Conservation (phyloP, 139 green algal species). For the Mesotaenium endlicherianum region DNA sequence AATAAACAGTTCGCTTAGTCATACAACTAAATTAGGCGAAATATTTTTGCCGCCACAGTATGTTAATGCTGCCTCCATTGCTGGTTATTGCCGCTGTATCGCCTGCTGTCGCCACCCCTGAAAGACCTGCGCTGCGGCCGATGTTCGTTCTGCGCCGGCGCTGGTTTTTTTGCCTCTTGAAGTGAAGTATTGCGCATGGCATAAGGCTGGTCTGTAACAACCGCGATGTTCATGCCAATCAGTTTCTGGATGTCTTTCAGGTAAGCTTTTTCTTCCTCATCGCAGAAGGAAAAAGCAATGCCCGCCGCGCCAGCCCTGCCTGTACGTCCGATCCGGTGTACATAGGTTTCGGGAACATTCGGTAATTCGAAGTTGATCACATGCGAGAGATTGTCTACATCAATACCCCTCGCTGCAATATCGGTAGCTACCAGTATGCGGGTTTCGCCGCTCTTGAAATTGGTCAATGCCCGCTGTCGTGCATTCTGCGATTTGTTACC, state of each 20-base stretch:
- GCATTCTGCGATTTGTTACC: background rate
- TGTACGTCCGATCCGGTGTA: conserved; percentile 86
- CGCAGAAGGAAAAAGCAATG: conserved; percentile 59
- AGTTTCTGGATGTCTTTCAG: background rate
- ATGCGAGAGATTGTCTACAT: conserved; percentile 44
- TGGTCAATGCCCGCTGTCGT: background rate
- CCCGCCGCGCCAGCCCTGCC: conserved; percentile 77
- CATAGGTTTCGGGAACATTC: conserved; percentile 75
- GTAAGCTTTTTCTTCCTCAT: background rate
- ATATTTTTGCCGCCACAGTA: too few relatives aligned
- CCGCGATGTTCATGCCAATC: background rate
- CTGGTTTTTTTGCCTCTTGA: too few relatives aligned
- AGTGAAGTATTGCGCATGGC: too few relatives aligned
- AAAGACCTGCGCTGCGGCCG: too few relatives aligned
- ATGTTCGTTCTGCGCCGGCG: too few relatives aligned
- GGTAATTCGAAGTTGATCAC: conserved; percentile 63
- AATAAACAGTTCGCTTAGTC: too few relatives aligned
- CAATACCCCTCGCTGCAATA: background rate
- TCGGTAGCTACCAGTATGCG: background rate
- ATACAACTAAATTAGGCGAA: too few relatives aligned
- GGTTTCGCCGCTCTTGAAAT: background rate
- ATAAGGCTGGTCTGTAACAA: too few relatives aligned
- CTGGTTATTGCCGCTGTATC: too few relatives aligned
- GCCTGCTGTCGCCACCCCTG: too few relatives aligned
- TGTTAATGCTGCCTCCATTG: too few relatives aligned